A percentile compares a stretch with the other conserved stretches of the same genome.
These are phyloP conservation scores for Metroxylon sagu DNA, from an alignment of 176 grass and related monocot species.

Conservation along the genomic window DNA sequence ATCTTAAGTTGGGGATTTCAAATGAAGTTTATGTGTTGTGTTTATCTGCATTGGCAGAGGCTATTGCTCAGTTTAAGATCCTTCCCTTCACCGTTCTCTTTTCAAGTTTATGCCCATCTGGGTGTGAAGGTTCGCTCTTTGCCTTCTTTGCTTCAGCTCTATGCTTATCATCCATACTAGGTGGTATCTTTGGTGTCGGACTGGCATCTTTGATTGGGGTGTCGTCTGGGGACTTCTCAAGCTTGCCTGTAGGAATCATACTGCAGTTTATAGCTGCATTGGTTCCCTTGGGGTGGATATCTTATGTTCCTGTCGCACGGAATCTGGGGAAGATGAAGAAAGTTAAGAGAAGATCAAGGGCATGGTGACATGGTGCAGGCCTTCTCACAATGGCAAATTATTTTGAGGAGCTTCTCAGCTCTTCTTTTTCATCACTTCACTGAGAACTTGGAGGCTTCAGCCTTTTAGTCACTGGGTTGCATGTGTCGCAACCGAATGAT, in stretches of 20 bases:
- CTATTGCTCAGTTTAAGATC: conserved; percentile 84
- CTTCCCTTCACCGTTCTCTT: conserved; percentile 68
- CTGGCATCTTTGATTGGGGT: conserved; percentile 60
- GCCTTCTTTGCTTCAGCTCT: conserved; percentile 77
- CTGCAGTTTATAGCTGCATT: conserved; percentile 67
- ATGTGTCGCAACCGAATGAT: too few species aligned
- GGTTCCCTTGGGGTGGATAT: conserved; percentile 72
- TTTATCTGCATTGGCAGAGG: conserved; percentile 71
- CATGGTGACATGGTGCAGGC: background rate
- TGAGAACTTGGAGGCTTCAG: too few species aligned
- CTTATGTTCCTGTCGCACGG: conserved; percentile 38
- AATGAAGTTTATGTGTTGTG: conserved; percentile 62
- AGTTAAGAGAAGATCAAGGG: conserved; percentile 26
- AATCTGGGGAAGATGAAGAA: conserved; percentile 26
- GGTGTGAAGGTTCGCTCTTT: conserved; percentile 73
- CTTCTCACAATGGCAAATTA: too few species aligned
- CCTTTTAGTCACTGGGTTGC: too few species aligned
- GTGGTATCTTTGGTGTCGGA: conserved; percentile 59
- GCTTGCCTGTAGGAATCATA: conserved; percentile 52
- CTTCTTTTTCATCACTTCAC: too few species aligned
- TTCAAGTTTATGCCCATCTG: conserved; percentile 54
- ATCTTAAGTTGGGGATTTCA: conserved; percentile 59
- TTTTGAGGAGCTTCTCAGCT: too few species aligned
- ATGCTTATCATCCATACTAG: conserved; percentile 63
- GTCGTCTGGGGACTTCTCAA: conserved; percentile 49